Conservation (phyloP, 331 rosid genomes). For the Stylosanthes scabra region DNA sequence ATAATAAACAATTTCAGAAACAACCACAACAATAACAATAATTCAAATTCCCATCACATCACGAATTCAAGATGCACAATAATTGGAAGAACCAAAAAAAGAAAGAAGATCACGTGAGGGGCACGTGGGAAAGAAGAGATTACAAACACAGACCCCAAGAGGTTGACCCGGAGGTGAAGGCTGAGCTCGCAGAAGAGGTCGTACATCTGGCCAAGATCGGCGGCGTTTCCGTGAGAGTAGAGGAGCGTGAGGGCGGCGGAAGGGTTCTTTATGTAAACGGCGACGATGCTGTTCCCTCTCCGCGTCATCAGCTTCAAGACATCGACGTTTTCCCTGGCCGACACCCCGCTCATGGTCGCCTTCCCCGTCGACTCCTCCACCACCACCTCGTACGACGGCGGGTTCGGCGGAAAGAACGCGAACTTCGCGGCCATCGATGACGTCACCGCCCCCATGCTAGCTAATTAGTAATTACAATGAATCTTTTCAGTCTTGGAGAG, state of each 20-base stretch:
- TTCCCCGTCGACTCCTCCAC: slow-evolving; percentile 56
- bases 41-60: neutral
- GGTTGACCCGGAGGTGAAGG: slow-evolving; percentile 81
- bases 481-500: no score
- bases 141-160: slow-evolving; percentile 65
- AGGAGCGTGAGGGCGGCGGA: slow-evolving; percentile 77
- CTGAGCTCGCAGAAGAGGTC: slow-evolving; percentile 85
- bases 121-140: neutral
- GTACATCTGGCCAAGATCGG: slow-evolving; percentile 99
- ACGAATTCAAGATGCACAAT: neutral
- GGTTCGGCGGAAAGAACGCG: slow-evolving; percentile 92
- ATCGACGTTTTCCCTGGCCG: slow-evolving; percentile 72
- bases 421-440: slow-evolving; percentile 98
- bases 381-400: slow-evolving; percentile 79
- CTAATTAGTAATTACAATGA: no score
- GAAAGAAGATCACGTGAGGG: neutral
- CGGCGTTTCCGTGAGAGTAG: slow-evolving; percentile 93
- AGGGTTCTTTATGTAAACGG: slow-evolving; percentile 66
- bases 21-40: neutral
- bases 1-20: neutral
- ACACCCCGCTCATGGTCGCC: slow-evolving; percentile 62
- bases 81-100: neutral
- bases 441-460: slow-evolving; percentile 81
- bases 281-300: slow-evolving; percentile 78
- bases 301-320: slow-evolving; percentile 82